Evolutionary conservation across 2,329 filamentous ascomycete species (phyloP).

Genomic region (Boeremia exigua): DNA sequence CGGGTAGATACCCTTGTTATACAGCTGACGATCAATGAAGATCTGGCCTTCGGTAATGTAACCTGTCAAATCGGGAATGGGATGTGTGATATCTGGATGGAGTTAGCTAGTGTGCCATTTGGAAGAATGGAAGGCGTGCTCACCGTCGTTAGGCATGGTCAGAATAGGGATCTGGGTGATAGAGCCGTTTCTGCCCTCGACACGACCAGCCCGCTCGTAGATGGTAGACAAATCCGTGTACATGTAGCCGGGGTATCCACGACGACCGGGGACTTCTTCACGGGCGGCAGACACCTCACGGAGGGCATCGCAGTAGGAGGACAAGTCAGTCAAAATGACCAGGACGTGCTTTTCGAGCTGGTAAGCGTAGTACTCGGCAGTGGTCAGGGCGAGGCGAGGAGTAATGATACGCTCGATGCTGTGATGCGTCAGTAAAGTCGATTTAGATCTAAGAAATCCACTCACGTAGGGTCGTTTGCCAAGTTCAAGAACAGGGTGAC

Average conservation of each 20-base stretch:
- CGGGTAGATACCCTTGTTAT: constrained; percentile 98
- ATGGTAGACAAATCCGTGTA: constrained; percentile 99
- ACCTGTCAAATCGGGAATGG: constrained; percentile 96
- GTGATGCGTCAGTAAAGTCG: constrained; percentile 27
- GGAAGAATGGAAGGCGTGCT: constrained; percentile 14
- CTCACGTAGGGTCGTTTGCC: constrained; percentile 97
- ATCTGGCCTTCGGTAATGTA: constrained; percentile 99
- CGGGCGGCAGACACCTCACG: constrained; percentile 97
- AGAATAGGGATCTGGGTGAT: constrained; percentile 99
- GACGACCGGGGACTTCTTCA: constrained; percentile 98
- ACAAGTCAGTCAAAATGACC: constrained; percentile 97
- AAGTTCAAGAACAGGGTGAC: constrained; percentile 98
- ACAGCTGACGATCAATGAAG: constrained; percentile 89
- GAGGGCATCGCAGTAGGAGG: constrained; percentile 97
- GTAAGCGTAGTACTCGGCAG: constrained; percentile 99
- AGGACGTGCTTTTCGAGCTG: constrained; percentile 99
- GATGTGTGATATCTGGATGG: constrained; percentile 87
- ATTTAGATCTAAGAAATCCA: constrained; percentile 24
- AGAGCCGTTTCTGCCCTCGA: constrained; percentile 93
- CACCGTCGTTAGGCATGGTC: constrained; percentile 98
- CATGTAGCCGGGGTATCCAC: constrained; percentile 99
- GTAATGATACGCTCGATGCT: constrained; percentile 99
- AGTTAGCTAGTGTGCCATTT: constrained; percentile 19
- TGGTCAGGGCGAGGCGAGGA: constrained; percentile 95
- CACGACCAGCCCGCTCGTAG: constrained; percentile 98